Evolutionary conservation across 306 rosid genomes (phyloP).

Genomic region (Begonia loranthoides): DNA sequence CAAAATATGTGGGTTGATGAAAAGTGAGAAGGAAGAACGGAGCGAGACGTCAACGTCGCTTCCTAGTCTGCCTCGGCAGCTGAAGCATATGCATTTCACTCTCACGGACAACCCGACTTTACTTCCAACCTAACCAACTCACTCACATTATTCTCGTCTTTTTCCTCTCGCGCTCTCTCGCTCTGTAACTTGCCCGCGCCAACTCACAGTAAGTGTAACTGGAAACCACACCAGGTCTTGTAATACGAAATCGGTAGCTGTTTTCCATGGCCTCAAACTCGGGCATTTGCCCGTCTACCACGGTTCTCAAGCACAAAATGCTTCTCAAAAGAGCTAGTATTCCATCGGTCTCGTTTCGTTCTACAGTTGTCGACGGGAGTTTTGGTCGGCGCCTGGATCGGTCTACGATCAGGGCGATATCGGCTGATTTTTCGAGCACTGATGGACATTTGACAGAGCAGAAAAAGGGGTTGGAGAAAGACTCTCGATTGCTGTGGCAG

Average conservation of each 20-base stretch:
- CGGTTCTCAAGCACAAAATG: conserved; percentile 32
- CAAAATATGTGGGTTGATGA: no score
- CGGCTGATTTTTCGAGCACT: conserved; percentile 26
- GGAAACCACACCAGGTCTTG: no score
- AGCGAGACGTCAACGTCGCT: no score
- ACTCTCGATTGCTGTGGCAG: conserved; percentile 57
- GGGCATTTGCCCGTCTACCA: conserved; percentile 53
- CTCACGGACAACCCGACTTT: no score
- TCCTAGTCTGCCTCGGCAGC: no score
- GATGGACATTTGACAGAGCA: conserved; percentile 11
- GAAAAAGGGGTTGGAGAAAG: conserved; percentile 44
- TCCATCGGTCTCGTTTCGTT: conserved; percentile 20
- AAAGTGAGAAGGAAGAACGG: no score
- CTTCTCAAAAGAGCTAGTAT: conserved; percentile 8
- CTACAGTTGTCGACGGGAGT: conserved; percentile 14
- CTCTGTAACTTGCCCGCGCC: background rate
- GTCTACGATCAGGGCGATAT: conserved; percentile 51
- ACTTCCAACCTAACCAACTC: background rate
- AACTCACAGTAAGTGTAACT: background rate
- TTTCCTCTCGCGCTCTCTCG: background rate
- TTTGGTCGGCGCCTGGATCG: conserved; percentile 9
- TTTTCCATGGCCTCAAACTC: conserved; percentile 68
- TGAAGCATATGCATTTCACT: no score
- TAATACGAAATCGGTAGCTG: background rate
- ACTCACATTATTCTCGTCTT: background rate